A percentile compares a stretch with the other conserved stretches of the same genome.
Conservation (phyloP, 768 basidiomycete genomes). For the Omphalotus guepiniiformis region DNA sequence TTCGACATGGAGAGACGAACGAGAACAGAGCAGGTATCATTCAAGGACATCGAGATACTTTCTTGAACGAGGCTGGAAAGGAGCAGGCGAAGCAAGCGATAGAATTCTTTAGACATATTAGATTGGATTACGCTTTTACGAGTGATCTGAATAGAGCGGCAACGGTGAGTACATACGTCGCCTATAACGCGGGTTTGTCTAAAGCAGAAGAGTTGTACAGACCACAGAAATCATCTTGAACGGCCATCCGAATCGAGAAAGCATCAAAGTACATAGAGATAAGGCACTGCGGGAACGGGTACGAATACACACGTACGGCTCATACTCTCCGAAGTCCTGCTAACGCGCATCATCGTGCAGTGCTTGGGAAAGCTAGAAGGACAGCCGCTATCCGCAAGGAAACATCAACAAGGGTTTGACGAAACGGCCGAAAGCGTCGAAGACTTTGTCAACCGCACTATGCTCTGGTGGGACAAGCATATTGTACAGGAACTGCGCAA, state of each 20-base stretch:
- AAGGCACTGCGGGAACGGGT: constrained; percentile 64
- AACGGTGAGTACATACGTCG: constrained; percentile 41
- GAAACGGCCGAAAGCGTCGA: constrained; percentile 34
- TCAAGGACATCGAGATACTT: constrained; percentile 73
- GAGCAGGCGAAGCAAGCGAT: constrained; percentile 57
- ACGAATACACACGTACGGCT: constrained; percentile 16
- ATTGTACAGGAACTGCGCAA: constrained; percentile 29
- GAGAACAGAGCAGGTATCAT: constrained; percentile 59
- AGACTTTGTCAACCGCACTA: constrained; percentile 44
- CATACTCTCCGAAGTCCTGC: not conserved
- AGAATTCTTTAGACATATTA: constrained; percentile 45
- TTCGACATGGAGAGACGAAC: constrained; percentile 78
- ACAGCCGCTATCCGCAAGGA: constrained; percentile 11
- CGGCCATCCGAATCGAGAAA: constrained; percentile 36
- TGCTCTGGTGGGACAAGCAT: constrained; percentile 57
- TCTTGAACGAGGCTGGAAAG: constrained; percentile 57
- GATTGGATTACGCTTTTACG: constrained; percentile 57
- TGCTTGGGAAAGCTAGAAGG: constrained; percentile 64
- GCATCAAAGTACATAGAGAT: constrained; percentile 37
- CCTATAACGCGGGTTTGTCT: not conserved
- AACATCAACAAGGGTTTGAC: constrained; percentile 18
- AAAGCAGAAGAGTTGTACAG: constrained; percentile 27
- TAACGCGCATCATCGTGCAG: constrained; percentile 27
- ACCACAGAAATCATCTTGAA: constrained; percentile 62
- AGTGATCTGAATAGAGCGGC: constrained; percentile 71